phyloP scores from a whole-genome alignment of 495 filamentous ascomycete genomes.

The Penicillium goetzii region DNA sequence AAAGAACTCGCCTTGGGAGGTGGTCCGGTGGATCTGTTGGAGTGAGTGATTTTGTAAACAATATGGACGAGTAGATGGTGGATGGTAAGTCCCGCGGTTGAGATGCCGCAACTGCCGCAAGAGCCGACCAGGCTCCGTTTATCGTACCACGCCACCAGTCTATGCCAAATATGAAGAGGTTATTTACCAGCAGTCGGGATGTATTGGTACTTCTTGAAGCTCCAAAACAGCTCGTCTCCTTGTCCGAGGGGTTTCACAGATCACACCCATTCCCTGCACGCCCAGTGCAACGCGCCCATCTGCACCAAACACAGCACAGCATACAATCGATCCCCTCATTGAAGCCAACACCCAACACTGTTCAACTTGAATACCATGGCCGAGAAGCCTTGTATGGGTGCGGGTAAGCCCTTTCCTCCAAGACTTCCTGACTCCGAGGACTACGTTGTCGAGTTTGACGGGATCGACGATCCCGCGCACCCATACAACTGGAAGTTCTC shows the following conservation, averaged over 20 bases:
- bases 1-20: not conserved
- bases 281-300: not conserved
- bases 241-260: not conserved
- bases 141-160: not conserved
- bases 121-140: not conserved
- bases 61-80: too few species aligned
- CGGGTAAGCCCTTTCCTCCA: conserved; percentile 46
- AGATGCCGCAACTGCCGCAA: conserved; percentile 12
- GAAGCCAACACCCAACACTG: too few species aligned
- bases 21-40: too few species aligned
- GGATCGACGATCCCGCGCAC: conserved; percentile 52
- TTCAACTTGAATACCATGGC: conserved; percentile 7
- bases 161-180: not conserved
- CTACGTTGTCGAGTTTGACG: conserved; percentile 60
- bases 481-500: conserved; percentile 55
- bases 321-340: not conserved
- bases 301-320: not conserved
- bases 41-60: not conserved
- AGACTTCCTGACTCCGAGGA: conserved; percentile 41
- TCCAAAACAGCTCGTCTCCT: not conserved
- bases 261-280: not conserved
- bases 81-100: not conserved
- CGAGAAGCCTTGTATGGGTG: conserved; percentile 32
- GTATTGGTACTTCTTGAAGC: not conserved
- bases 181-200: not conserved